phyloP scores from a whole-genome alignment of 495 filamentous ascomycete genomes.

The Penicillium tannophilum region DNA sequence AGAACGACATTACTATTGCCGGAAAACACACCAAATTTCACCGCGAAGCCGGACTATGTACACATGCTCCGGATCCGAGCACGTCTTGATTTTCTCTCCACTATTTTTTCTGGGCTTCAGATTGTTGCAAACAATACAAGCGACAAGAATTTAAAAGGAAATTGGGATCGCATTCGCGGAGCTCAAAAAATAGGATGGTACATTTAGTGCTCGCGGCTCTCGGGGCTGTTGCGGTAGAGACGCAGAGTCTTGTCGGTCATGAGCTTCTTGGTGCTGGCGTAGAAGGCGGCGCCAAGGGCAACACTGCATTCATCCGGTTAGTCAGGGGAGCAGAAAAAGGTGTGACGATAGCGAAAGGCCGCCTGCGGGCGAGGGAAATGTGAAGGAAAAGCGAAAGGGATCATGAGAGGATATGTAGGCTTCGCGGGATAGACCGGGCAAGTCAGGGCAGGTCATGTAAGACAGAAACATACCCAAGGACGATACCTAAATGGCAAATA shows the following conservation, averaged over 20 bases:
- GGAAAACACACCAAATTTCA: slow-evolving; percentile 33
- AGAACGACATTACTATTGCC: slow-evolving; percentile 35
- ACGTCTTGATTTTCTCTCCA: slow-evolving; percentile 25
- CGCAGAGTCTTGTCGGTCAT: slow-evolving; percentile 88
- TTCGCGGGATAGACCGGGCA: slow-evolving; percentile 22
- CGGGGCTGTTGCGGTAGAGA: slow-evolving; percentile 58
- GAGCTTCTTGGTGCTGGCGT: slow-evolving; percentile 81
- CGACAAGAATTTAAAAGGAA: slow-evolving; percentile 29
- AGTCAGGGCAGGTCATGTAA: slow-evolving; percentile 19
- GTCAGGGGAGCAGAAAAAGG: background rate
- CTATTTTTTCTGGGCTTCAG: slow-evolving; percentile 27
- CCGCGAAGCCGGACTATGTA: slow-evolving; percentile 45
- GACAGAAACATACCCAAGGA: slow-evolving; percentile 64
- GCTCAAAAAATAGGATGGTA: slow-evolving; percentile 41
- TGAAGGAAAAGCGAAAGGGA: slow-evolving; percentile 11
- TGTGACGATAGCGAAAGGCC: background rate
- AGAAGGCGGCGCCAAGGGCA: slow-evolving; percentile 71
- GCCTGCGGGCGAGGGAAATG: slow-evolving; percentile 11
- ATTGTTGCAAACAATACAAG: slow-evolving; percentile 41
- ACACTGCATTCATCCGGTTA: slow-evolving; percentile 51
- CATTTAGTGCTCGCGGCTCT: slow-evolving; percentile 52
- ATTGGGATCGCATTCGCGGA: slow-evolving; percentile 36
- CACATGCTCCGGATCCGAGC: slow-evolving; percentile 37
- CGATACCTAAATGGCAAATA: slow-evolving; percentile 62
- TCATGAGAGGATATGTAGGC: slow-evolving; percentile 16